Percentiles rank a stretch among this genome's conserved stretches.
phyloP scores from a whole-genome alignment of 2,329 filamentous ascomycete species.

The Paecilomyces variotii region DNA sequence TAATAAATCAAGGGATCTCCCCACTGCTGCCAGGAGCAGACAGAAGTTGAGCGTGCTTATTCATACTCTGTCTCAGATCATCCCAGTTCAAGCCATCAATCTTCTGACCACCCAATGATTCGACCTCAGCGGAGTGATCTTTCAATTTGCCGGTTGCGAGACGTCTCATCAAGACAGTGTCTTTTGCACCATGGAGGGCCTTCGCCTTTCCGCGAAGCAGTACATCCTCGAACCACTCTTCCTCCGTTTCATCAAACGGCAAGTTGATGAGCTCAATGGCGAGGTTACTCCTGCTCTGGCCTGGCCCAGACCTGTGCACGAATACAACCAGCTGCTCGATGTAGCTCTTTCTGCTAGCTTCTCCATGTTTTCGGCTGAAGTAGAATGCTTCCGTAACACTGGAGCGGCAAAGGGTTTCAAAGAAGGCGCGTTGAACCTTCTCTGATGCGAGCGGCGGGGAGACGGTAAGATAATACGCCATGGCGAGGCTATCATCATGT shows the following conservation, averaged over 20 bases:
- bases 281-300: slow-evolving; percentile 41
- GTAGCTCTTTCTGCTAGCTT: slow-evolving; percentile 53
- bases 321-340: slow-evolving; percentile 59
- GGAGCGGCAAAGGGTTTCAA: slow-evolving; percentile 58
- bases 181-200: slow-evolving; percentile 56
- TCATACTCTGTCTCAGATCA: slow-evolving; percentile 31
- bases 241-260: slow-evolving; percentile 63
- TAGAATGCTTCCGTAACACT: slow-evolving; percentile 66
- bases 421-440: slow-evolving; percentile 57
- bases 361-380: slow-evolving; percentile 60
- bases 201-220: slow-evolving; percentile 59
- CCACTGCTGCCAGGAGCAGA: background rate
- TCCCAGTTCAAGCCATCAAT: slow-evolving; percentile 48
- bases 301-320: slow-evolving; percentile 41
- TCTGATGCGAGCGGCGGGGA: slow-evolving; percentile 62
- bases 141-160: slow-evolving; percentile 55
- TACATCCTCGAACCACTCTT: slow-evolving; percentile 64
- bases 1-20: background rate
- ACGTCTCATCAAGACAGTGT: slow-evolving; percentile 65
- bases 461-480: slow-evolving; percentile 72
- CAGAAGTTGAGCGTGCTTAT: background rate
- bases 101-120: slow-evolving; percentile 36
- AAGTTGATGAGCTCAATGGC: slow-evolving; percentile 64
- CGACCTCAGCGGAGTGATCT: slow-evolving; percentile 23
- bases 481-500: slow-evolving; percentile 56